These are phyloP conservation scores for Mycena rebaudengoi DNA, from an alignment of 768 basidiomycete species.

Conservation along the genomic window DNA sequence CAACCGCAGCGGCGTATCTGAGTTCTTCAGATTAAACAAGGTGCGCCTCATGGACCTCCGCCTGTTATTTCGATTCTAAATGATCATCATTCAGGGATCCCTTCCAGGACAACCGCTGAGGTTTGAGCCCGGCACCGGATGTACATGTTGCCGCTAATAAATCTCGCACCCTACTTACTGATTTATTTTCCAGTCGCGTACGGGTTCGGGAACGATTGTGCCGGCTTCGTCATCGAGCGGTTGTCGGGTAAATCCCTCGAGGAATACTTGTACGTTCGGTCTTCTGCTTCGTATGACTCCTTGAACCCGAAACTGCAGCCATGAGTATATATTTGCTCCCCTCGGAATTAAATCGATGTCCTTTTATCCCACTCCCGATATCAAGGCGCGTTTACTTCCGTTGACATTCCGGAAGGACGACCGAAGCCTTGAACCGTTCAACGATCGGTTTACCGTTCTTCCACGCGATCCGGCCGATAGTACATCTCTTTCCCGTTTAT, in stretches of 20 bases:
- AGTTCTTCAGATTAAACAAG: slow-evolving; percentile 15
- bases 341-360: slow-evolving; percentile 30
- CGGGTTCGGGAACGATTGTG: slow-evolving; percentile 32
- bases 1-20: neutral
- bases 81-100: slow-evolving; percentile 25
- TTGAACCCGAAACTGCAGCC: slow-evolving; percentile 24
- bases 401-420: slow-evolving; percentile 21
- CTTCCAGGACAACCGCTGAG: slow-evolving; percentile 34
- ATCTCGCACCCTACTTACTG: neutral
- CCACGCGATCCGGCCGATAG: slow-evolving; percentile 27
- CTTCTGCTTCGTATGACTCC: neutral
- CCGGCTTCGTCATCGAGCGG: slow-evolving; percentile 40
- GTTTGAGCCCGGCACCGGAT: slow-evolving; percentile 42
- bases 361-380: slow-evolving; percentile 28
- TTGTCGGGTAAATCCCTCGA: slow-evolving; percentile 37
- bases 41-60: neutral
- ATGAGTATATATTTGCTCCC: slow-evolving; percentile 32
- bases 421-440: slow-evolving; percentile 22
- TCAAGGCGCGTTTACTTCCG: slow-evolving; percentile 23
- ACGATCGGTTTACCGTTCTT: slow-evolving; percentile 7
- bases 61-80: neutral
- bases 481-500: neutral
- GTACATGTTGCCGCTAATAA: slow-evolving; percentile 6
- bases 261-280: slow-evolving; percentile 36
- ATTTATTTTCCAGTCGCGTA: slow-evolving; percentile 33